Evolutionary conservation across 768 basidiomycete species (phyloP), one percentile per base, ranked within the genome.

Genomic region (Leccinum rimulosum): DNA sequence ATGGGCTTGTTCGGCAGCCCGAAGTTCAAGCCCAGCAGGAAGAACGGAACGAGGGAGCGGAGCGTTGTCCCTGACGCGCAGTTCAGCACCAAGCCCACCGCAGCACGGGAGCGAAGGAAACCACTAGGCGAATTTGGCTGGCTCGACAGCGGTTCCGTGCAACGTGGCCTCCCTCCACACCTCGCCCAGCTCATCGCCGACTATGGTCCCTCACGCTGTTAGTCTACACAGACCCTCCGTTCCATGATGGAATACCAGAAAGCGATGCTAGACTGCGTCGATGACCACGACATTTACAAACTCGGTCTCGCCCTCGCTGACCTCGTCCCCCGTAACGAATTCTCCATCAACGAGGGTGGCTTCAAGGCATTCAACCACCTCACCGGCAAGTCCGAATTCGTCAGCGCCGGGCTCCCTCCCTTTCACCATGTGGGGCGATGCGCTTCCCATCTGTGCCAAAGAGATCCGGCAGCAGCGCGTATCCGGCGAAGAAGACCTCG

Each of bases 311-410:
- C 73, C 40, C 73, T 86, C 27, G 79, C 80, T 1, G 70, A 74
- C 7, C 71, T 82, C 49, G 82, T 89, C 62, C 69, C 81, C 10
- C 72, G 75, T 48, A 86, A 84, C 8, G 87, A 89, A 63, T 87
- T 84, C 66, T 81, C 84, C 4, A 76, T 88, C 56, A 68, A 75
- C 6, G 80, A 88, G n/a, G 87, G 87, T 1, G 71, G 67, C 87
- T 82, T 69, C 76, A 83, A 63, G 22, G 63, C 71, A 1, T 68
- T 79, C 55, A 73, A 84, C 53, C 74, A 74, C 5, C 64, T 56
- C 4, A 81, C 81, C 0, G 82, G 84, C 1, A 67, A 61, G 40
- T 48, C 68, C n/a, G 79, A 82, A 59, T 66, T 68, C 3, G 67
- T 75, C 27, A 77, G 80, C 55, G 43, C 80, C 15, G 85, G 84